phyloP scores from a whole-genome alignment of 2,329 filamentous ascomycete genomes.

The Colletotrichum lupini region DNA sequence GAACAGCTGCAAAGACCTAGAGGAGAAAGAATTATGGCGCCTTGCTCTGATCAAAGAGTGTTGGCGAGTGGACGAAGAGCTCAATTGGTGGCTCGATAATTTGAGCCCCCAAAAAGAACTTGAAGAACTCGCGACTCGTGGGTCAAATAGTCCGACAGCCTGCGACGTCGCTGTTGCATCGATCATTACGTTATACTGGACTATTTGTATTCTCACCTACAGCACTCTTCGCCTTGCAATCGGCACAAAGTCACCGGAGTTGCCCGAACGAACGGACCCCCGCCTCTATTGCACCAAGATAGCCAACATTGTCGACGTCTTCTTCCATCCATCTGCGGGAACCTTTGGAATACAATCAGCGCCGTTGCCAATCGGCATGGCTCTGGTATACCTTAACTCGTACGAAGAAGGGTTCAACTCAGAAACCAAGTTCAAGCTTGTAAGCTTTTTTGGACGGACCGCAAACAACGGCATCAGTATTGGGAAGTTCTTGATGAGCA shows the following conservation, averaged over 20 bases:
- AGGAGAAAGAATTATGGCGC: background rate
- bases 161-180: conserved; percentile 30
- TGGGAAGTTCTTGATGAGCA: conserved; percentile 29
- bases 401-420: conserved; percentile 20
- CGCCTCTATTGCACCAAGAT: conserved; percentile 33
- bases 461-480: conserved; percentile 21
- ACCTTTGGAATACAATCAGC: conserved; percentile 28
- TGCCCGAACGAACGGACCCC: conserved; percentile 27
- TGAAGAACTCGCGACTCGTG: conserved; percentile 3
- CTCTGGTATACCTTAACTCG: conserved; percentile 33
- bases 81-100: conserved; percentile 26
- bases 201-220: conserved; percentile 30
- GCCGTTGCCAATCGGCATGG: conserved; percentile 34
- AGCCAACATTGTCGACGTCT: conserved; percentile 31
- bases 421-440: conserved; percentile 21
- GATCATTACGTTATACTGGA: conserved; percentile 31
- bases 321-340: conserved; percentile 33
- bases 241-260: background rate
- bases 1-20: conserved; percentile 19
- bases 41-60: conserved; percentile 23
- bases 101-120: conserved; percentile 18
- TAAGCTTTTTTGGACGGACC: conserved; percentile 18
- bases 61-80: conserved; percentile 30
- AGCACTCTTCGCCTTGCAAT: conserved; percentile 28
- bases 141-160: conserved; percentile 16